Evolutionary conservation across 495 filamentous ascomycete species (phyloP).

Genomic region (Aspergillus egyptiacus): DNA sequence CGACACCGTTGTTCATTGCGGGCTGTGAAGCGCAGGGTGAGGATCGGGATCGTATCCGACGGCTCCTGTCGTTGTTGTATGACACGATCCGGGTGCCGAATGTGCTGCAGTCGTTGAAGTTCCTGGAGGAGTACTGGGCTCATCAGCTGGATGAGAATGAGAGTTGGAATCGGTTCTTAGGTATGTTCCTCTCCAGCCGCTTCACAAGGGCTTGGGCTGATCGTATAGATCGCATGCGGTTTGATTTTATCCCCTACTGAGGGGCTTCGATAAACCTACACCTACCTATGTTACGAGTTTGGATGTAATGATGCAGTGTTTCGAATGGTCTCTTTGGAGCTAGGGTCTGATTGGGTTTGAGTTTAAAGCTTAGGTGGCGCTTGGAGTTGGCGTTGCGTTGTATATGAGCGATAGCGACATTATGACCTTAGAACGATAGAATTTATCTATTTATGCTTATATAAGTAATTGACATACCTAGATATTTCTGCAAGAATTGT

Average conservation of each 20-base stretch:
- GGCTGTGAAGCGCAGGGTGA: conserved; percentile 39
- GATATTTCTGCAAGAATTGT: neutral
- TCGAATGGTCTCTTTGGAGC: neutral
- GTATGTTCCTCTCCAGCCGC: conserved; percentile 20
- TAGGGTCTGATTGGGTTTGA: neutral
- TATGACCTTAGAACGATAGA: neutral
- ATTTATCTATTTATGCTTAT: neutral
- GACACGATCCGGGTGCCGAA: conserved; percentile 43
- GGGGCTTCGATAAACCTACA: too few relatives aligned
- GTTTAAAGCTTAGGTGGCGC: too few relatives aligned
- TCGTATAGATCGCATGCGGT: conserved; percentile 38
- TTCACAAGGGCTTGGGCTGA: conserved; percentile 11
- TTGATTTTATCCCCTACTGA: conserved; percentile 45
- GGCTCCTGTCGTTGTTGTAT: conserved; percentile 33
- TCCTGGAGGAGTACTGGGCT: conserved; percentile 42
- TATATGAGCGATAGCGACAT: neutral
- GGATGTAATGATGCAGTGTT: conserved; percentile 4
- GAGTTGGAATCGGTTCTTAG: conserved; percentile 41
- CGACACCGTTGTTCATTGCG: conserved; percentile 43
- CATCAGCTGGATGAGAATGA: conserved; percentile 35
- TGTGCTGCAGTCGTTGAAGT: conserved; percentile 41
- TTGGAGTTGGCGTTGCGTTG: neutral
- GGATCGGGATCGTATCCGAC: conserved; percentile 35
- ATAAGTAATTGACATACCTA: too few relatives aligned
- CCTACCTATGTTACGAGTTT: neutral